These are phyloP conservation scores for Podospora bellae-mahoneyi DNA, from an alignment of 495 filamentous ascomycete species.

Conservation along the genomic window DNA sequence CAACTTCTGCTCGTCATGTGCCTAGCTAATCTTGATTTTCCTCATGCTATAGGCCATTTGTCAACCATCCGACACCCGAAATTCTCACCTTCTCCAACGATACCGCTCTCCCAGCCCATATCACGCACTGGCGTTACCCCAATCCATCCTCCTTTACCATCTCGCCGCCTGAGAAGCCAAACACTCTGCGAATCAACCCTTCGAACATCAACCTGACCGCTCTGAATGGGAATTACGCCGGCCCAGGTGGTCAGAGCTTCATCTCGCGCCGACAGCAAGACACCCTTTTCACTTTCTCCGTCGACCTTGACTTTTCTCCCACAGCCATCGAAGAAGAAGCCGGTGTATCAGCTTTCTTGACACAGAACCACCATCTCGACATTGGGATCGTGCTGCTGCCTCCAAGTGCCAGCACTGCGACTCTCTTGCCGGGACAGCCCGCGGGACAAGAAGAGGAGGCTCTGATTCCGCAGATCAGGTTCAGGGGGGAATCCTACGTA, in stretches of 20 bases:
- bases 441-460: conserved; percentile 3
- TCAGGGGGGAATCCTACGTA: conserved; percentile 39
- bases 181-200: conserved; percentile 41
- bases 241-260: conserved; percentile 43
- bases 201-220: conserved; percentile 49
- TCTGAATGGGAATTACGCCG: conserved; percentile 44
- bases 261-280: conserved; percentile 48
- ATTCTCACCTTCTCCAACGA: conserved; percentile 38
- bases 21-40: conserved; percentile 3
- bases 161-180: conserved; percentile 35
- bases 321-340: conserved; percentile 36
- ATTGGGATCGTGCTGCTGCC: conserved; percentile 48
- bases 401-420: conserved; percentile 16
- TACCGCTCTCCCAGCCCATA: conserved; percentile 41
- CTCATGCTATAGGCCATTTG: conserved; percentile 30
- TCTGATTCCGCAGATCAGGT: conserved; percentile 36
- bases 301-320: conserved; percentile 43
- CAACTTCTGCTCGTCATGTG: background rate
- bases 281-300: conserved; percentile 47
- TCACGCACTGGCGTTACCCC: conserved; percentile 50
- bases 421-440: conserved; percentile 13
- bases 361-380: conserved; percentile 53
- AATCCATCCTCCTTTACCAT: conserved; percentile 37
- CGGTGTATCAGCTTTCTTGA: conserved; percentile 47
- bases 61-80: conserved; percentile 38